These are phyloP conservation scores for Blastocystis sp. DNA, from an alignment of 352 stramenopile species.

Conservation along the genomic window DNA sequence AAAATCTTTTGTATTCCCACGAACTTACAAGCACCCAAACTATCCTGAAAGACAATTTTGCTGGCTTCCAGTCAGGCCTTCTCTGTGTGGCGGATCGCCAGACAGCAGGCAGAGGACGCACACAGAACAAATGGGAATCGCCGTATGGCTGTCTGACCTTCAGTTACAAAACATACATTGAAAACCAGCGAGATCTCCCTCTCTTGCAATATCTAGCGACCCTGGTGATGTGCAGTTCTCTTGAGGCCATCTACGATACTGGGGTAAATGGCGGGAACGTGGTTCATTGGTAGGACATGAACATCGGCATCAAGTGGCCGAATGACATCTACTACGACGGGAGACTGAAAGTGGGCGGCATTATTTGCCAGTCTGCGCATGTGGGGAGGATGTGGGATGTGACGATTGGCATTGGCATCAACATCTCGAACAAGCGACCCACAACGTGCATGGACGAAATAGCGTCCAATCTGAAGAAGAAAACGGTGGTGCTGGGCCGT, in stretches of 20 bases:
- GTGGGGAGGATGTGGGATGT: slow-evolving; percentile 73
- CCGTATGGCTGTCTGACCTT: slow-evolving; percentile 80
- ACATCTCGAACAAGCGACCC: slow-evolving; percentile 78
- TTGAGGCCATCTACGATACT: slow-evolving; percentile 69
- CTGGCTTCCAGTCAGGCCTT: slow-evolving; percentile 1
- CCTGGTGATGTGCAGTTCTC: slow-evolving; percentile 74
- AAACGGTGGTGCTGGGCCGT: slow-evolving; percentile 66
- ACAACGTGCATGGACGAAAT: slow-evolving; percentile 78
- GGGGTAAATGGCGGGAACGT: background rate
- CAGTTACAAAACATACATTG: slow-evolving; percentile 77
- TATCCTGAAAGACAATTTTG: slow-evolving; percentile 34
- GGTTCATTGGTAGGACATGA: slow-evolving; percentile 63
- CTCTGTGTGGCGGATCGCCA: slow-evolving; percentile 26
- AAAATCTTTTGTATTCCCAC: slow-evolving; percentile 49
- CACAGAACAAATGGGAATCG: slow-evolving; percentile 76
- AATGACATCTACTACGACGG: slow-evolving; percentile 80
- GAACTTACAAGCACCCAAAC: slow-evolving; percentile 33
- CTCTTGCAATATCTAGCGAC: slow-evolving; percentile 82
- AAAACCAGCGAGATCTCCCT: slow-evolving; percentile 72
- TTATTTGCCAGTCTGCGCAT: slow-evolving; percentile 80
- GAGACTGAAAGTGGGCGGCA: slow-evolving; percentile 78
- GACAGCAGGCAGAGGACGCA: slow-evolving; percentile 66
- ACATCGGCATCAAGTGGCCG: slow-evolving; percentile 81
- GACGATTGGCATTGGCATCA: slow-evolving; percentile 78
- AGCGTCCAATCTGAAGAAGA: slow-evolving; percentile 72